Evolutionary conservation across 495 filamentous ascomycete species (phyloP).

Genomic region (Penicillium longicatenatum): DNA sequence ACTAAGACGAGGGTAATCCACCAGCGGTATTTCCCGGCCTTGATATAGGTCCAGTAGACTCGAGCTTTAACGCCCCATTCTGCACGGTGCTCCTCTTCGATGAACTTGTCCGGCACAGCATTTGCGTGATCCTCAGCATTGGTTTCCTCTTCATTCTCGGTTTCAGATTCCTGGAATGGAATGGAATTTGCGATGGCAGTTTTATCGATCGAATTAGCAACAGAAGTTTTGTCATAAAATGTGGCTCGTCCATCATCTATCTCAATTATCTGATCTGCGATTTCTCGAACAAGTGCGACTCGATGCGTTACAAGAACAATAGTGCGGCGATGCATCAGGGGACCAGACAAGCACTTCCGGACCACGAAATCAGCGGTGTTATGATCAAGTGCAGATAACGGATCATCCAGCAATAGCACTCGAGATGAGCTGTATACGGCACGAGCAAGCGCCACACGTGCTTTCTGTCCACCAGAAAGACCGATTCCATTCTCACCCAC

Average conservation of each 20-base stretch:
- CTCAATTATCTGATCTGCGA: constrained; percentile 70
- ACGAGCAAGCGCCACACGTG: constrained; percentile 67
- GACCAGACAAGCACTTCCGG: constrained; percentile 64
- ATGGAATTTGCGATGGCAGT: constrained; percentile 15
- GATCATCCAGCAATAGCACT: constrained; percentile 69
- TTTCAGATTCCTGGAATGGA: constrained; percentile 31
- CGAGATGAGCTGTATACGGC: constrained; percentile 69
- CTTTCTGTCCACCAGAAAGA: constrained; percentile 71
- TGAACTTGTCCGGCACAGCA: constrained; percentile 70
- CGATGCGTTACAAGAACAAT: constrained; percentile 80
- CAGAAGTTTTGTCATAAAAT: constrained; percentile 45
- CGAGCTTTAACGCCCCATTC: constrained; percentile 72
- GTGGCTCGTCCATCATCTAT: constrained; percentile 57
- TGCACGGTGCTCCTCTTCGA: constrained; percentile 76
- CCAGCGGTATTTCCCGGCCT: constrained; percentile 70
- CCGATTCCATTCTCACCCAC: constrained; percentile 71
- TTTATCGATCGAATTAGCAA: constrained; percentile 20
- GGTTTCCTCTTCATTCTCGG: constrained; percentile 40
- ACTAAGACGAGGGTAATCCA: constrained; percentile 64
- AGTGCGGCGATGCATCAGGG: constrained; percentile 61
- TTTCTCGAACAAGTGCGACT: constrained; percentile 61
- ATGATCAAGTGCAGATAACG: constrained; percentile 70
- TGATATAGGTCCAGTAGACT: constrained; percentile 83
- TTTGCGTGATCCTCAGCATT: constrained; percentile 46
- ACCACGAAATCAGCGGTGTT: constrained; percentile 75